phyloP scores from a whole-genome alignment of 169 alveolate species.

The Plasmodium fragile region DNA sequence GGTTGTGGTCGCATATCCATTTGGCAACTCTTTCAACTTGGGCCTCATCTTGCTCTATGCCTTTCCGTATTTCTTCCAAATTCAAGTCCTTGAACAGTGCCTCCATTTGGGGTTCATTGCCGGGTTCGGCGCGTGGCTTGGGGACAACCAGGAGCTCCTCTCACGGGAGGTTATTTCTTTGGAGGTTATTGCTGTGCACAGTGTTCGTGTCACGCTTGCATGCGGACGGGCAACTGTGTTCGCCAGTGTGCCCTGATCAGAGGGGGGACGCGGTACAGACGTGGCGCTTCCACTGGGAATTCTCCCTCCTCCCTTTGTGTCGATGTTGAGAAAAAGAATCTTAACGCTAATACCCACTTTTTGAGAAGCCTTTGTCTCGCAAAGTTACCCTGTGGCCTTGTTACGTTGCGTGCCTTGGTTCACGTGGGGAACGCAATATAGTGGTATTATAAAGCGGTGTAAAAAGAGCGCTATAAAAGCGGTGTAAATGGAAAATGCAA shows the following conservation, averaged over 20 bases:
- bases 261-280: not conserved
- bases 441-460: not conserved
- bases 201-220: not conserved
- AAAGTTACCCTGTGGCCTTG: not conserved
- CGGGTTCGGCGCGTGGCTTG: not conserved
- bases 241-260: not conserved
- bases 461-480: not conserved
- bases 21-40: conserved; percentile 13
- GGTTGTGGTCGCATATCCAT: conserved; percentile 23
- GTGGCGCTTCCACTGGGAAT: not conserved
- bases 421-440: not conserved
- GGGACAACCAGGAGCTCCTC: not conserved
- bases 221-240: not conserved
- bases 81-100: conserved; percentile 10
- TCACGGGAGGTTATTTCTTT: not conserved
- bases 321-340: not conserved
- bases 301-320: not conserved
- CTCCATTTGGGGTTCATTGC: conserved; percentile 15
- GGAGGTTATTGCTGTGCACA: not conserved
- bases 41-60: not conserved
- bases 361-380: not conserved
- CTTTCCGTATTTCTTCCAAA: conserved; percentile 20
- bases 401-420: not conserved
- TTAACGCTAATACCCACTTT: not conserved
- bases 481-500: not conserved